Conservation (phyloP, 495 filamentous ascomycete species). For the Schizothecium vesticola region DNA sequence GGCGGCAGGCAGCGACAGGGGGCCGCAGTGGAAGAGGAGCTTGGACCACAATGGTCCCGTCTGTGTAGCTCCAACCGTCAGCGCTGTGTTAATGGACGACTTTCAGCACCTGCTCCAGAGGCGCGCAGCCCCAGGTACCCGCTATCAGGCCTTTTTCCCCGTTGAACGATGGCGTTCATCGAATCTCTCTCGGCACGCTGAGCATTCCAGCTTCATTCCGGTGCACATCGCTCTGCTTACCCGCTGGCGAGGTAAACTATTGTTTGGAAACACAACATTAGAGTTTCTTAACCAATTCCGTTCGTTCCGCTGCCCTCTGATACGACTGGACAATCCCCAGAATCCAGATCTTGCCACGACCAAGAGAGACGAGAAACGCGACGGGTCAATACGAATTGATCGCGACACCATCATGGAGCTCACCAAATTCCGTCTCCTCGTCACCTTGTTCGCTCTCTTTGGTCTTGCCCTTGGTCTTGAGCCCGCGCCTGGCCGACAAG, state of each 20-base stretch:
- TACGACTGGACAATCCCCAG: not conserved
- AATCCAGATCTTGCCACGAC: not conserved
- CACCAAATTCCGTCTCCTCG: not conserved
- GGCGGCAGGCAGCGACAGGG: slow-evolving; percentile 29
- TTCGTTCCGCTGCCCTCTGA: not conserved
- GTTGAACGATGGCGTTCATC: not conserved
- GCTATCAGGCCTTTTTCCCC: not conserved
- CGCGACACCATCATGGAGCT: not conserved
- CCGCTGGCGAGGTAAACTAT: not conserved
- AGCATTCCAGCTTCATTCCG: not conserved
- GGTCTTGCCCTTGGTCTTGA: not conserved
- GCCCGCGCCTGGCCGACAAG: not conserved
- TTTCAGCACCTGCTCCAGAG: not conserved
- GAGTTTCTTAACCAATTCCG: not conserved
- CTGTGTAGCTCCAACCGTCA: not conserved
- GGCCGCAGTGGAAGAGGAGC: slow-evolving; percentile 17
- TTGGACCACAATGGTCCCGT: slow-evolving; percentile 20
- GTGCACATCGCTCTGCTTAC: not conserved
- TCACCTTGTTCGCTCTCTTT: not conserved
- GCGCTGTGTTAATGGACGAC: not conserved
- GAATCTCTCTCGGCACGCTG: not conserved
- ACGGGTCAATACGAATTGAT: not conserved
- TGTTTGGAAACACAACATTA: not conserved
- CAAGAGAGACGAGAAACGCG: not conserved
- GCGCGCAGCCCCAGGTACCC: not conserved